phyloP scores from a whole-genome alignment of 139 green algal species.

The Picochlorum sp. region DNA sequence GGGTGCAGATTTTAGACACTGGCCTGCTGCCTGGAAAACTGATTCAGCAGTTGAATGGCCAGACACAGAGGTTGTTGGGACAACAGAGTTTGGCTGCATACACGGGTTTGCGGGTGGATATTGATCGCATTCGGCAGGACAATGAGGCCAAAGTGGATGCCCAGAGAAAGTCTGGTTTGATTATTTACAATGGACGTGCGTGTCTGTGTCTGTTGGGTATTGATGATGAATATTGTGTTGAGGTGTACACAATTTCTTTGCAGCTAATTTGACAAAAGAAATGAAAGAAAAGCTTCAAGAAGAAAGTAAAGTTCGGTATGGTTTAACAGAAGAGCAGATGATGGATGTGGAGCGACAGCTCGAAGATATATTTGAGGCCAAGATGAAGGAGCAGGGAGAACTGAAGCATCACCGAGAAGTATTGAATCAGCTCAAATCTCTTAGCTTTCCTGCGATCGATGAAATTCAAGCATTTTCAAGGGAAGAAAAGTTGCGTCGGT shows the following conservation, averaged over 20 bases:
- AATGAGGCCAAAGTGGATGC: slow-evolving; percentile 52
- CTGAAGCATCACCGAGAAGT: slow-evolving; percentile 5
- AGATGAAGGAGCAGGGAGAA: slow-evolving; percentile 12
- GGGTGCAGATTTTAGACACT: slow-evolving; percentile 73
- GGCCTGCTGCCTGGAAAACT: slow-evolving; percentile 80
- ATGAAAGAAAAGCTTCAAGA: slow-evolving; percentile 49
- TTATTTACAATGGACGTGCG: slow-evolving; percentile 73
- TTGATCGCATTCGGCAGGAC: slow-evolving; percentile 68
- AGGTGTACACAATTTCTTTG: not conserved
- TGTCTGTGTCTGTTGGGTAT: not conserved
- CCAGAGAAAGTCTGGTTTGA: slow-evolving; percentile 68
- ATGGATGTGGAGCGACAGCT: slow-evolving; percentile 40
- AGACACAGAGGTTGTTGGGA: slow-evolving; percentile 79
- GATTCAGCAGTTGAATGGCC: slow-evolving; percentile 82
- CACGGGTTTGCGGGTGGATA: slow-evolving; percentile 48
- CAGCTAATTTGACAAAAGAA: slow-evolving; percentile 62
- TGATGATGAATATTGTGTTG: not conserved
- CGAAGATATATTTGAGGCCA: slow-evolving; percentile 26
- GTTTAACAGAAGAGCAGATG: slow-evolving; percentile 42
- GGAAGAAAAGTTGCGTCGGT: slow-evolving; percentile 41
- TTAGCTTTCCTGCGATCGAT: not conserved
- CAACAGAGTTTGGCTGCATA: slow-evolving; percentile 73
- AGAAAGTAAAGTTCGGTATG: slow-evolving; percentile 50
- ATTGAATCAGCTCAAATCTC: not conserved
- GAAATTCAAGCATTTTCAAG: slow-evolving; percentile 24